Conservation (phyloP, 2,329 filamentous ascomycete genomes). For the Zasmidium citrigriseum region DNA sequence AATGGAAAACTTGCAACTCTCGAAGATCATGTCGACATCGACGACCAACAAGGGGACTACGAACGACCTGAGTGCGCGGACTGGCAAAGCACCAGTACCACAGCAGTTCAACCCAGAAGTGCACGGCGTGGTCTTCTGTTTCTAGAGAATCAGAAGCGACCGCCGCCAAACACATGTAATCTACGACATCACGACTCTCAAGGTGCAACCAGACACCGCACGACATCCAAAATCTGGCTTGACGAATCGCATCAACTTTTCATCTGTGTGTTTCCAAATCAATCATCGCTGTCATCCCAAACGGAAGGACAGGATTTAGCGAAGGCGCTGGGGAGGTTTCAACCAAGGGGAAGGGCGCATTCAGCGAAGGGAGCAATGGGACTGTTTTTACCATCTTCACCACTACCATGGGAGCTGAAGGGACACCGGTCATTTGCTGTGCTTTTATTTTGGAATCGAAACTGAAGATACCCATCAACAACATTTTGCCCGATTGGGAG, state of each 20-base stretch:
- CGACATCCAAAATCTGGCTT: neutral
- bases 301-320: neutral
- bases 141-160: slow-evolving; percentile 17
- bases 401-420: too few species aligned
- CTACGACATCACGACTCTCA: too few species aligned
- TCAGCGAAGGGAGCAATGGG: too few species aligned
- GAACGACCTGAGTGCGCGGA: neutral
- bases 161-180: too few species aligned
- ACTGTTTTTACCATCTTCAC: neutral
- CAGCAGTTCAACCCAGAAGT: slow-evolving; percentile 16
- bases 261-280: neutral
- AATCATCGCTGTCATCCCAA: neutral
- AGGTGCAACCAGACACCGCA: neutral
- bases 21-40: slow-evolving; percentile 18
- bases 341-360: neutral
- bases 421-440: too few species aligned
- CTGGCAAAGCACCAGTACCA: slow-evolving; percentile 12
- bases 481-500: too few species aligned
- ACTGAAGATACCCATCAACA: too few species aligned
- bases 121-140: slow-evolving; percentile 30
- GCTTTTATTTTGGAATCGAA: too few species aligned
- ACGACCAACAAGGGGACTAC: slow-evolving; percentile 9
- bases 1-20: slow-evolving; percentile 21
- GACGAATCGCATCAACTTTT: neutral
- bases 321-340: neutral